Conservation (phyloP, 2,329 filamentous ascomycete genomes). For the Dothiorella sarmentorum region DNA sequence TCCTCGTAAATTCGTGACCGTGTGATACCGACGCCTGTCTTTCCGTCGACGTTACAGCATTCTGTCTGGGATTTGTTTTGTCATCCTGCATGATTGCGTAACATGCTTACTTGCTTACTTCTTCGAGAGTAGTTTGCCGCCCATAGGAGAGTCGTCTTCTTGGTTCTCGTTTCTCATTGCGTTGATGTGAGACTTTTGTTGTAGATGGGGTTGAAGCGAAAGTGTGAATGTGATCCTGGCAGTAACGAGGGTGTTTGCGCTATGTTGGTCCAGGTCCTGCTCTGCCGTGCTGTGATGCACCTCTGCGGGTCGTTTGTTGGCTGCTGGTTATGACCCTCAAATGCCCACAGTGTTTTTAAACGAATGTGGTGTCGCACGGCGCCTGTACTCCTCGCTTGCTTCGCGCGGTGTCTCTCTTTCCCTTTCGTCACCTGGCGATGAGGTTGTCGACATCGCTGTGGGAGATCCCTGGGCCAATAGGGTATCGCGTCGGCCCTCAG, state of each 20-base stretch:
- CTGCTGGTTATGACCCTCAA: slow-evolving; percentile 24
- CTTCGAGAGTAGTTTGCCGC: slow-evolving; percentile 2
- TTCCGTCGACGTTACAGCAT: slow-evolving; percentile 7
- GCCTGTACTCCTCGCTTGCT: slow-evolving; percentile 28
- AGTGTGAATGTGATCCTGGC: not conserved
- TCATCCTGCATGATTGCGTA: slow-evolving; percentile 10
- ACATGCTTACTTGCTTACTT: slow-evolving; percentile 9
- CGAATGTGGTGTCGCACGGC: slow-evolving; percentile 40
- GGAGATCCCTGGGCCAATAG: slow-evolving; percentile 27
- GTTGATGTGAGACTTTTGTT: not conserved
- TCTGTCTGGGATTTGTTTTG: not conserved
- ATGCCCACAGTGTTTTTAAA: slow-evolving; percentile 45
- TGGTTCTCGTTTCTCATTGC: slow-evolving; percentile 1
- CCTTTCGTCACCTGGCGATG: slow-evolving; percentile 11
- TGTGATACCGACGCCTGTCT: slow-evolving; percentile 1
- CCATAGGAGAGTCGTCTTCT: slow-evolving; percentile 11
- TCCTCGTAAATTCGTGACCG: slow-evolving; percentile 9
- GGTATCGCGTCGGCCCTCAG: slow-evolving; percentile 22
- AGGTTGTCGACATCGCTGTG: not conserved
- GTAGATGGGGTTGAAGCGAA: slow-evolving; percentile 1
- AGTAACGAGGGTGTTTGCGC: not conserved
- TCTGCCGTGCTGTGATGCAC: not conserved
- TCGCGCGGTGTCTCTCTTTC: slow-evolving; percentile 9
- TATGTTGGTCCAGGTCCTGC: not conserved
- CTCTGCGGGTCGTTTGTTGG: not conserved